Evolutionary conservation across 805 yeast species (phyloP).

Genomic region (Candida succiphila): DNA sequence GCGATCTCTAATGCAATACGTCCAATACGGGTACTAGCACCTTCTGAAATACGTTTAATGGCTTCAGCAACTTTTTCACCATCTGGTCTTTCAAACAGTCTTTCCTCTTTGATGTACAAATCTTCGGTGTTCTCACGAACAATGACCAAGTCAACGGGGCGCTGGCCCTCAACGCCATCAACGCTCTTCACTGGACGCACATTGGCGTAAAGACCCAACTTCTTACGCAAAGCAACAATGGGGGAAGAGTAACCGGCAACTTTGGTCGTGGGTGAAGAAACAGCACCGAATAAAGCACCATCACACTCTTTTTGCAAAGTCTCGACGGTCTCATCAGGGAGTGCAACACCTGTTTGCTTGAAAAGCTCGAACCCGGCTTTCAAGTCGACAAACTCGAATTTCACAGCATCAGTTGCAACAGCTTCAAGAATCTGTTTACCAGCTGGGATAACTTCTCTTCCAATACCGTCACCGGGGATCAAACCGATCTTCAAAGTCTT

Average conservation of each 20-base stretch:
- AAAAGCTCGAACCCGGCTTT: slow-evolving; percentile 94
- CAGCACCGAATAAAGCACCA: slow-evolving; percentile 98
- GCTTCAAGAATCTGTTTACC: slow-evolving; percentile 82
- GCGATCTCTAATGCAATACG: slow-evolving; percentile 90
- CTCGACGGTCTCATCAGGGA: slow-evolving; percentile 87
- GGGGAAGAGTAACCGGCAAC: slow-evolving; percentile 98
- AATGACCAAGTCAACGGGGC: slow-evolving; percentile 94
- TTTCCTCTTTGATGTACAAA: slow-evolving; percentile 90
- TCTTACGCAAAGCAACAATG: slow-evolving; percentile 96
- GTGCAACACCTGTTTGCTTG: slow-evolving; percentile 89
- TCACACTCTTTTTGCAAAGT: slow-evolving; percentile 74
- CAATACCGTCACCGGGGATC: slow-evolving; percentile 98
- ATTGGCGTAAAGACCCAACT: slow-evolving; percentile 88
- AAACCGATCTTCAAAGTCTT: slow-evolving; percentile 51
- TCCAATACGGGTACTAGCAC: slow-evolving; percentile 79
- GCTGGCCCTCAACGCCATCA: slow-evolving; percentile 71
- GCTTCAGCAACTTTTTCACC: slow-evolving; percentile 95
- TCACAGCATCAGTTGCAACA: slow-evolving; percentile 61
- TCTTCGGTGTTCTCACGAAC: slow-evolving; percentile 99
- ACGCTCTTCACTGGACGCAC: slow-evolving; percentile 97
- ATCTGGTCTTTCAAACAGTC: slow-evolving; percentile 58
- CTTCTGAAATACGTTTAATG: slow-evolving; percentile 88
- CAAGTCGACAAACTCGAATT: slow-evolving; percentile 78
- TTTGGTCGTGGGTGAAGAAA: slow-evolving; percentile 86
- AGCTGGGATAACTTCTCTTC: slow-evolving; percentile 95